Base-by-base conservation (phyloP, 78 protist genomes). In the Parvularia atlantis region DNA sequence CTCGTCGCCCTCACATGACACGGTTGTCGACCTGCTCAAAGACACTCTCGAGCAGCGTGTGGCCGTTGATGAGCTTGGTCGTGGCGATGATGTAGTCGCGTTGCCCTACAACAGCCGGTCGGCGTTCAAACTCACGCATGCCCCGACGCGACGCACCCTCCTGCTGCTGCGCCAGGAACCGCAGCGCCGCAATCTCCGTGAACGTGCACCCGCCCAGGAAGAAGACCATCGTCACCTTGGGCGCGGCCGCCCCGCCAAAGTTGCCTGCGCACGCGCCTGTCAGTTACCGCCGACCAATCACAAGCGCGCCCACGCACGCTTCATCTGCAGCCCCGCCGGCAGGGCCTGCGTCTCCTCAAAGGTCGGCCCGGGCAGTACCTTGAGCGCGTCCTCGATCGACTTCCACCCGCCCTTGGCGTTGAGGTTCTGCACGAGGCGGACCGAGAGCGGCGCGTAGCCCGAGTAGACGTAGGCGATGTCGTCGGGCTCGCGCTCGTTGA, bases 391-490 rank as follows among this genome's bases (percentile, higher is more conserved):
- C n/a, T n/a, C n/a, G n/a, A n/a, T n/a, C n/a, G n/a, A n/a, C n/a
- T n/a, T n/a, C n/a, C n/a, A n/a, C n/a, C n/a, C n/a, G n/a, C n/a
- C n/a, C n/a, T n/a, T n/a, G n/a, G n/a, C n/a, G n/a, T n/a, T n/a
- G n/a, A n/a, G n/a, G n/a, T n/a, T n/a, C 69, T 89, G 78, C 31
- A 86, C 62, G 33, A 88, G n/a, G 20, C 92, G 76, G 24, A 81
- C 68, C 28, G 82, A 68, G 33, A 88, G 35, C 10, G 96, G 96
- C 11, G 91, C 89, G 73, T 88, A 91, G 20, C 95, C 95, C 13
- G 83, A 40, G 69, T 35, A 76, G n/a, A 71, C 75, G 63, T 79
- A 82, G 26, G 75, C 52, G 31, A 68, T n/a, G 64, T 85, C 89
- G 1, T 52, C 39, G 37, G 88, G 88, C 22, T 54, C 56, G n/a